A percentile compares a stretch with the other conserved stretches of the same genome.
These are phyloP conservation scores for Cucumis hystrix DNA, from an alignment of 306 rosid species.

Conservation along the genomic window DNA sequence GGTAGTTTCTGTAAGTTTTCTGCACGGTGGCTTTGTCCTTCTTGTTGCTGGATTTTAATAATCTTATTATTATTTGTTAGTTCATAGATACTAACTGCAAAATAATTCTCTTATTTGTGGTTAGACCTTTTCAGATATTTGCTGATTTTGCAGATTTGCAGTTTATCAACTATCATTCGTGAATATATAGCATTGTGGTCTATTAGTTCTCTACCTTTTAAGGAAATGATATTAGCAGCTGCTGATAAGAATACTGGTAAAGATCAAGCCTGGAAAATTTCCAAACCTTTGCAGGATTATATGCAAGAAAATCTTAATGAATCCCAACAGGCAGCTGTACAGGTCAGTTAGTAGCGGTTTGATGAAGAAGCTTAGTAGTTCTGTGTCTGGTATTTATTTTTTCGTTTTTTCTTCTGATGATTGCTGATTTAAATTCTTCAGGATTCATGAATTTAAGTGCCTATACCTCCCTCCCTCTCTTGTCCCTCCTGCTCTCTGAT, in stretches of 20 bases:
- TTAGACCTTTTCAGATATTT: background rate
- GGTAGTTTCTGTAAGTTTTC: background rate
- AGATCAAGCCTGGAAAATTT: slow-evolving; percentile 63
- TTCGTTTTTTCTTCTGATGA: background rate
- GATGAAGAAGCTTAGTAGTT: background rate
- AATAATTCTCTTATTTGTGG: background rate
- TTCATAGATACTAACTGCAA: background rate
- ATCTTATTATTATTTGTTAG: background rate
- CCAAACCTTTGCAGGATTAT: slow-evolving; percentile 47
- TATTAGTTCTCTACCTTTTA: slow-evolving; percentile 53
- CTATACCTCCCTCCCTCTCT: background rate
- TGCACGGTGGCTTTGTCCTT: background rate
- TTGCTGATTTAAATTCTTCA: background rate
- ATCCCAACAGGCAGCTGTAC: slow-evolving; percentile 71
- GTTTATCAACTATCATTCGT: slow-evolving; percentile 76
- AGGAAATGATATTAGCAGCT: slow-evolving; percentile 65
- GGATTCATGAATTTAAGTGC: background rate
- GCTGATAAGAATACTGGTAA: slow-evolving; percentile 31
- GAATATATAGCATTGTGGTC: slow-evolving; percentile 68
- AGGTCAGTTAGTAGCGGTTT: slow-evolving; percentile 26
- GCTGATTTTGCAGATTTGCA: slow-evolving; percentile 56
- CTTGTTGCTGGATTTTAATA: background rate
- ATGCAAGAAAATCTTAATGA: slow-evolving; percentile 59
- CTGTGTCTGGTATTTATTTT: background rate
- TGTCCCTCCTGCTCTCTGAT: background rate